Percentiles rank a stretch among this genome's conserved stretches.
These are phyloP conservation scores for Drosera capensis DNA, from an alignment of 148 eudicot species.

Conservation along the genomic window DNA sequence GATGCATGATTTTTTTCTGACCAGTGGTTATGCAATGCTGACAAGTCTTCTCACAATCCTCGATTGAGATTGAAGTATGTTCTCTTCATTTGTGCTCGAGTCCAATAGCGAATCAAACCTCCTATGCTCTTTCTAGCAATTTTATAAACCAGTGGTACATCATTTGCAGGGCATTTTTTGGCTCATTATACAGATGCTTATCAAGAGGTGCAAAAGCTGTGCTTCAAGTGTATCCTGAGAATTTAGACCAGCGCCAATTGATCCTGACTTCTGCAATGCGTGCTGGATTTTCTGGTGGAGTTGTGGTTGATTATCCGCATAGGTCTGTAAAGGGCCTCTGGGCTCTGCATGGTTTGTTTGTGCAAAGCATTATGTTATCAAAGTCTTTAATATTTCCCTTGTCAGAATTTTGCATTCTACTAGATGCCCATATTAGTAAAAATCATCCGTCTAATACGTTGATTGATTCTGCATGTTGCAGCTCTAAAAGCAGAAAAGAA, in stretches of 20 bases:
- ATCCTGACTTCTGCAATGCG: constrained; percentile 69
- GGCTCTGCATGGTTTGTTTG: no score
- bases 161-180: constrained; percentile 76
- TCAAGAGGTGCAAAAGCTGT: constrained; percentile 93
- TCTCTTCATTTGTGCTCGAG: neutral
- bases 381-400: neutral
- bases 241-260: constrained; percentile 71
- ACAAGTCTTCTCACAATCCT: constrained; percentile 92
- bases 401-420: neutral
- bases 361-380: no score
- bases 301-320: constrained; percentile 95
- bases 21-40: constrained; percentile 99
- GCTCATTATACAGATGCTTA: constrained; percentile 64
- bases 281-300: constrained; percentile 94
- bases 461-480: constrained; percentile 17
- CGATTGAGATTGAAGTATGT: constrained; percentile 82
- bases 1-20: constrained; percentile 5
- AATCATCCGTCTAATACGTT: constrained; percentile 1
- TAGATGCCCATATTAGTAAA: neutral
- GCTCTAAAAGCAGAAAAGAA: constrained; percentile 75
- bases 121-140: neutral
- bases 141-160: neutral
- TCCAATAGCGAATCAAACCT: neutral
- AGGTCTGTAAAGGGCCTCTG: constrained; percentile 25
- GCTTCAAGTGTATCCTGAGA: constrained; percentile 84